A percentile compares a stretch with the other conserved stretches of the same genome.
phyloP scores from a whole-genome alignment of 495 filamentous ascomycete genomes.

The Sphaerosporella brunnea region DNA sequence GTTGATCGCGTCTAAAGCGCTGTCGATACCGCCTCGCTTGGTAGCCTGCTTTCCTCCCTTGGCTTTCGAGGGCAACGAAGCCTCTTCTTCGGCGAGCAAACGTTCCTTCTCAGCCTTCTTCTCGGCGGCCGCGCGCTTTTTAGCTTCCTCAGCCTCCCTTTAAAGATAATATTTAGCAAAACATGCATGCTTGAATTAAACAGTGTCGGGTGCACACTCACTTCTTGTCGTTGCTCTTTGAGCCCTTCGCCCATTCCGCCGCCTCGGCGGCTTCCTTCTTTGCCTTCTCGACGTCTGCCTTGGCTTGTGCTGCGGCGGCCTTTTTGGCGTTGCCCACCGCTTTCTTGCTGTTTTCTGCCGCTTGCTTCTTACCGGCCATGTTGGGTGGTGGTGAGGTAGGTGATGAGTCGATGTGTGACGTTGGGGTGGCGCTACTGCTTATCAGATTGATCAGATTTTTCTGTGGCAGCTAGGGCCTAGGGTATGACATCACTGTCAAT shows the following conservation, averaged over 20 bases:
- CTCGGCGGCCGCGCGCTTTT: conserved; percentile 33
- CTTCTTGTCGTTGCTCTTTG: conserved; percentile 75
- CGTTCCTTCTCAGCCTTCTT: conserved; percentile 80
- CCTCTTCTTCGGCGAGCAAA: conserved; percentile 65
- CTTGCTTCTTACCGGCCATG: conserved; percentile 33
- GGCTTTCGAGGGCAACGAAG: conserved; percentile 35
- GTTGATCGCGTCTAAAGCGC: conserved; percentile 36
- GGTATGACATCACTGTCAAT: too few species aligned
- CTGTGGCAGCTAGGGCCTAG: too few species aligned
- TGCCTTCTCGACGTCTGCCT: conserved; percentile 51
- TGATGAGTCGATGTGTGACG: too few species aligned
- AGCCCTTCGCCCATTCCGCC: conserved; percentile 64
- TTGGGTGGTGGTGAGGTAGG: background rate
- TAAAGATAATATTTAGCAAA: background rate
- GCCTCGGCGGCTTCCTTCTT: conserved; percentile 53
- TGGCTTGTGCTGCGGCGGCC: conserved; percentile 65
- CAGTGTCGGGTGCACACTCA: conserved; percentile 29
- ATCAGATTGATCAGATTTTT: too few species aligned
- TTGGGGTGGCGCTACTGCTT: too few species aligned
- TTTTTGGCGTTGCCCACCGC: conserved; percentile 80
- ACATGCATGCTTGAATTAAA: background rate
- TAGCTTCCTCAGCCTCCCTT: conserved; percentile 24
- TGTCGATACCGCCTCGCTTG: conserved; percentile 20
- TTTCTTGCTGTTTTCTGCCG: conserved; percentile 70
- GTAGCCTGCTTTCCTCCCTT: conserved; percentile 39